Base-by-base conservation (phyloP, 108 stramenopile genomes). In the Nitzschia sp. region DNA sequence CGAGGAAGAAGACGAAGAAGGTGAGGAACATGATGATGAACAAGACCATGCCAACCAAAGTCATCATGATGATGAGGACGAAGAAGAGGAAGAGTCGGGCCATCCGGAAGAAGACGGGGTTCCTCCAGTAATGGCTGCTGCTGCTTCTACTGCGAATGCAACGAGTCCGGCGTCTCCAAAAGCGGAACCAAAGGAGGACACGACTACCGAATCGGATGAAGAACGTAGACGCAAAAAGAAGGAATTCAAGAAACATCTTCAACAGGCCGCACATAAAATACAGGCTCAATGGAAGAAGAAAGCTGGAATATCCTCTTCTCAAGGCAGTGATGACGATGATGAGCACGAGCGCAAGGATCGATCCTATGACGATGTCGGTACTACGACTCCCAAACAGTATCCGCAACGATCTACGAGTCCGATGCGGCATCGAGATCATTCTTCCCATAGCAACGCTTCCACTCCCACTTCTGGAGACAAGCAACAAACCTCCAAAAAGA, bases 231-330 rank as follows among this genome's bases (percentile, higher is more conserved):
- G 48, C 9, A 46, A 71, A 66, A 49, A 70, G 64, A 59, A 69
- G 30, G 36, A 48, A 21, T 42, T 62, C 66, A 60, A 69, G 32
- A 71, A 79, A 34, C 27, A 74, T 21, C n/a, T 71, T 27, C 55
- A 71, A 25, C 27, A 84, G 30, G 82, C 85, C 21, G 88, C 85
- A 2, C 72, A 84, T 53, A 80, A 71, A 47, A 89, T 89, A 42
- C 85, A 86, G 46, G 73, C 33, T 56, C 81, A 82, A 23, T 89
- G 83, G 85, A 86, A 85, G 68, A 82, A 70, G 61, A 82, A 77
- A 26, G 21, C 49, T 9, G 49, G 49, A 23, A 8, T 51, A 19
- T 51, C 49, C 2, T 24, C 24, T 18, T 8, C 19, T n/a, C 6
- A 23, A 23, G 36, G 36, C 5, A 21, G 36, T 6, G 18, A 45